Conservation (phyloP, 2,329 filamentous ascomycete genomes). For the Colletotrichum higginsianum region DNA sequence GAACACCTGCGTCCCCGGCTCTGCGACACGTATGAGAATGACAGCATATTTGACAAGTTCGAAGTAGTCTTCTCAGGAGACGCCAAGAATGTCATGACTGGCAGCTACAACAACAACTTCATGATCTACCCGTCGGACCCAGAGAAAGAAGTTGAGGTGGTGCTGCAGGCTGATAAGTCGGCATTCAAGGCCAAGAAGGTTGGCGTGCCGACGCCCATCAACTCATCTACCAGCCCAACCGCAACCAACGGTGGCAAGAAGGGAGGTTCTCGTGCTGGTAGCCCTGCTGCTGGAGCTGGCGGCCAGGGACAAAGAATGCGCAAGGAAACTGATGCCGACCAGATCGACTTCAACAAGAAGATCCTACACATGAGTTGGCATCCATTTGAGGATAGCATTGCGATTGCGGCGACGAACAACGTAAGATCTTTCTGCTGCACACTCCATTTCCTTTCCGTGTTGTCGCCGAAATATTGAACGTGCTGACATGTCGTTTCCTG, state of each 20-base stretch:
- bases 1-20: slow-evolving; percentile 94
- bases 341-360: slow-evolving; percentile 99
- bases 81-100: slow-evolving; percentile 99
- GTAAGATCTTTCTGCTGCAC: slow-evolving; percentile 70
- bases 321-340: slow-evolving; percentile 98
- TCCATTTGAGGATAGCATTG: slow-evolving; percentile 99
- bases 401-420: slow-evolving; percentile 99
- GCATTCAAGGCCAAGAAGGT: slow-evolving; percentile 99
- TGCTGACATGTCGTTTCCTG: neutral
- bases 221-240: slow-evolving; percentile 81
- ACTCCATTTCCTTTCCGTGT: too few relatives aligned
- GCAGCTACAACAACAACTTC: slow-evolving; percentile 99
- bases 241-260: slow-evolving; percentile 85
- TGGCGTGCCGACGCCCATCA: slow-evolving; percentile 96
- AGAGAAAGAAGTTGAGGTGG: slow-evolving; percentile 96
- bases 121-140: slow-evolving; percentile 99
- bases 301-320: slow-evolving; percentile 91
- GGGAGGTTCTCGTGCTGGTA: slow-evolving; percentile 87
- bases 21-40: slow-evolving; percentile 99
- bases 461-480: neutral
- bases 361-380: slow-evolving; percentile 99
- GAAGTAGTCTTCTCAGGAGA: slow-evolving; percentile 99
- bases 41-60: slow-evolving; percentile 99
- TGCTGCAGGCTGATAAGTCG: slow-evolving; percentile 97
- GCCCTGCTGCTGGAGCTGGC: slow-evolving; percentile 79